Evolutionary conservation across 2,329 filamentous ascomycete species (phyloP), one percentile per base, ranked within the genome.

Genomic region (Trichophyton mentagrophytes): DNA sequence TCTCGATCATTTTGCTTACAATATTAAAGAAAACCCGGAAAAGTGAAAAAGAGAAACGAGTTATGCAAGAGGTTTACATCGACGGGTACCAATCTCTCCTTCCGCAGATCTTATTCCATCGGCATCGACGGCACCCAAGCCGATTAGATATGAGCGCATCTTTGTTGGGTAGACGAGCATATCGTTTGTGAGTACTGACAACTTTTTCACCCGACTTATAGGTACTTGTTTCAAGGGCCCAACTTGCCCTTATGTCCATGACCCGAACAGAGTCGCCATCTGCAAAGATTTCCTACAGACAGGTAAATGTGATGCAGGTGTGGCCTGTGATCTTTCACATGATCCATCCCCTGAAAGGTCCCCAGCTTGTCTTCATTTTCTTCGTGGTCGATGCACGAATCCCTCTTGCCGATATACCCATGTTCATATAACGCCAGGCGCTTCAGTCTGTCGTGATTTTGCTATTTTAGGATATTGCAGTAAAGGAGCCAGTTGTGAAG

Each of bases 281-380:
- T 99, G 93, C 84, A 93, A 89, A 74, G 85, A 89, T 60, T 90
- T 88, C 71, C 80, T 97, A 60, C 85, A 86, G 69, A 90, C 87
- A 70, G 87, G 88, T 70, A 80, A 82, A 68, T 99, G 93, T 77
- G 77, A 79, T 67, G 83, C 83, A 72, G 90, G 90, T 74, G 82
- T 86, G 69, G 81, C 81, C 69, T 99, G 93, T 80, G 89, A 95
- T 75, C 82, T 97, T 63, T 96, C 91, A 65, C 93, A 97, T 80
- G 86, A 93, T 56, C 79, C 89, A 65, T 88, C 82, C 60, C 83
- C 90, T 66, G 83, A 96, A 74, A 88, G 92, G 74, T 88, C 88
- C 60, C 91, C 93, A 61, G 83, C 87, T 64, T 97, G 93, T 78
- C 76, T 93, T 72, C 90, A 96, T 77, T 96, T 90, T 78, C 83